A percentile compares a stretch with the other conserved stretches of the same genome.
Conservation (phyloP, 331 rosid genomes). For the Pyrus hybrid region DNA sequence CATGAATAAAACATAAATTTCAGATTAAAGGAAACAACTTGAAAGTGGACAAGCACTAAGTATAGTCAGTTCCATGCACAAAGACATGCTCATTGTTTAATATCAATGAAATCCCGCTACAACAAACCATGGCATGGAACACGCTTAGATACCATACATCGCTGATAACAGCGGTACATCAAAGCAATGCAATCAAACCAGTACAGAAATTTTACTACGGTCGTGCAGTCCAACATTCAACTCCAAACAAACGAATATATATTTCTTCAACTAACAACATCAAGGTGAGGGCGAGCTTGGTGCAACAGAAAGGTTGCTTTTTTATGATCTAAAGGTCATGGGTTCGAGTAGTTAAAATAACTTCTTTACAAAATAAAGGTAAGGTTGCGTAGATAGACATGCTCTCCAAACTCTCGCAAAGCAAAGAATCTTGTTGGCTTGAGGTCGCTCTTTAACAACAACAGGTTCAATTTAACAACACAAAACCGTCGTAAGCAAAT, state of each 20-base stretch:
- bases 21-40: not conserved
- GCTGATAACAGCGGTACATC: too few species aligned
- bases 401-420: accelerated
- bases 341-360: too few species aligned
- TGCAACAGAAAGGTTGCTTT: accelerated
- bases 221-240: too few species aligned
- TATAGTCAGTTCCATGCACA: not conserved
- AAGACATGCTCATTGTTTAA: too few species aligned
- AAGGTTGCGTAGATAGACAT: accelerated
- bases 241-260: too few species aligned
- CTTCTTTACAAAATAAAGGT: accelerated
- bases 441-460: not conserved
- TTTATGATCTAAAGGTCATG: too few species aligned
- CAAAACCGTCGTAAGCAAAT: not conserved
- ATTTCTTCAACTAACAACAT: not conserved
- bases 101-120: too few species aligned
- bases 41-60: not conserved
- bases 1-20: not conserved
- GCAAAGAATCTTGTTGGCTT: too few species aligned
- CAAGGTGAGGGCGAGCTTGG: not conserved
- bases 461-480: not conserved
- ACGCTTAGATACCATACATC: too few species aligned
- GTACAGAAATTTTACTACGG: too few species aligned
- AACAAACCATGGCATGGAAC: too few species aligned
- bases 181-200: not conserved